Evolutionary conservation across 331 rosid genomes (phyloP).

Genomic region (Rosa hybrid): DNA sequence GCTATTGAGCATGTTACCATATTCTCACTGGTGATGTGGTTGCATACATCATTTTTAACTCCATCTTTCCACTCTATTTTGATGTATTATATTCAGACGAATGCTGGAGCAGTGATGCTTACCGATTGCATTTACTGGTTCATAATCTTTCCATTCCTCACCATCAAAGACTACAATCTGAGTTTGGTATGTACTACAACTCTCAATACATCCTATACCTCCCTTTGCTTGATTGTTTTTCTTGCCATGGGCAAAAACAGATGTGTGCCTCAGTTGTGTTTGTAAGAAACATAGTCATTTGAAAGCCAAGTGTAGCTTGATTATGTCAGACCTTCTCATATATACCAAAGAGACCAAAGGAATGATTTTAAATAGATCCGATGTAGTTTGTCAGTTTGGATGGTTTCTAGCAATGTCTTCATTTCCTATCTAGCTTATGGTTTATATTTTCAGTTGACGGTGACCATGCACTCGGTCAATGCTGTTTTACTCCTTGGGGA

Average conservation of each 20-base stretch:
- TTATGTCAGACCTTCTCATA: background rate
- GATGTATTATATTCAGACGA: conserved; percentile 46
- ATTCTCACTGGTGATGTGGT: background rate
- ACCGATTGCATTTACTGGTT: conserved; percentile 73
- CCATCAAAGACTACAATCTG: conserved; percentile 54
- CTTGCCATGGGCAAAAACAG: background rate
- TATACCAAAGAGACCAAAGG: too few species aligned
- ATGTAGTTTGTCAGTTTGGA: conserved; percentile 12
- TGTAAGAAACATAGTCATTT: background rate
- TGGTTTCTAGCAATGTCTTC: background rate
- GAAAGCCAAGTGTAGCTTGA: background rate
- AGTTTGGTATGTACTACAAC: conserved; percentile 53
- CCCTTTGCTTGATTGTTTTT: conserved; percentile 6
- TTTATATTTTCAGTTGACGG: conserved; percentile 54
- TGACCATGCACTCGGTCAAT: conserved; percentile 70
- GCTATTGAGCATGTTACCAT: background rate
- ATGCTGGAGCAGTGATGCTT: conserved; percentile 79
- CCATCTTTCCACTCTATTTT: conserved; percentile 24
- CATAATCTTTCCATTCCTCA: conserved; percentile 73
- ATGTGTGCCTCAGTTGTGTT: background rate
- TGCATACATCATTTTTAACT: conserved; percentile 19
- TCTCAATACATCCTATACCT: conserved; percentile 6
- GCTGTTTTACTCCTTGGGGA: conserved; percentile 70
- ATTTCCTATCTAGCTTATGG: background rate
- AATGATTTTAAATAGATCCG: conserved; percentile 1